Evolutionary conservation across 2,329 filamentous ascomycete genomes (phyloP), one percentile per base, ranked within the genome.

Genomic region (Colletotrichum ledebouriae): DNA sequence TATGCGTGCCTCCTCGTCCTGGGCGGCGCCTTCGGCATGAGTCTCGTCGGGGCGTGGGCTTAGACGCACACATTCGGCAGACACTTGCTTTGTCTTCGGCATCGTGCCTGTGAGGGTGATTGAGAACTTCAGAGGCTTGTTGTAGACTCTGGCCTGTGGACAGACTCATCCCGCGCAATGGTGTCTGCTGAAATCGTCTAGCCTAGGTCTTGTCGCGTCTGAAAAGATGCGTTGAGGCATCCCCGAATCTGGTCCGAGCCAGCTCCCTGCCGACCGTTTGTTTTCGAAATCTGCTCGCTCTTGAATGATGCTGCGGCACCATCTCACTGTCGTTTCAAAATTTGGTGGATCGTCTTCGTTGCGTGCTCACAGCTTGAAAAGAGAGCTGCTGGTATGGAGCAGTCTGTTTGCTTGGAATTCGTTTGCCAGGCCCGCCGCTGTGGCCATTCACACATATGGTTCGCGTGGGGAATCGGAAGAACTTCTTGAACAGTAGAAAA

Each of bases 21-120:
- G 70, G 74, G 81, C 10, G 88, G 88, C 2, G 88, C 88, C 12
- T 86, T 88, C 67, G 81, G 84, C 63, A 90, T 90, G 88, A 88
- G 86, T 69, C 81, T 90, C 42, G 86, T 90, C 17, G 88, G 87
- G 0, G 88, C 88, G 13, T 90, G 87, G 87, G 87, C 87, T 41
- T 89, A 78, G 76, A 25, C 39, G 37, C 37, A 22, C 46, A 4
- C 29, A 7, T 56, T 42, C 9, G 15, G 25, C 29, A 12, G n/a
- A 29, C 29, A 52, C 15, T 9, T 22, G 5, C 11, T 6, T 17
- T 7, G n/a, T 29, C 29, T 42, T 42, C 20, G 37, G 25, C 20
- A 11, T 37, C 50, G 11, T 20, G 34, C 15, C 6, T 0, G 17
- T 29, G 17, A 15, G 6, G 4, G 39, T 0, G 52, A 12, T 25